Evolutionary conservation across 2,329 filamentous ascomycete genomes (phyloP), one percentile per base, ranked within the genome.

Genomic region (Eurotiales sp.): DNA sequence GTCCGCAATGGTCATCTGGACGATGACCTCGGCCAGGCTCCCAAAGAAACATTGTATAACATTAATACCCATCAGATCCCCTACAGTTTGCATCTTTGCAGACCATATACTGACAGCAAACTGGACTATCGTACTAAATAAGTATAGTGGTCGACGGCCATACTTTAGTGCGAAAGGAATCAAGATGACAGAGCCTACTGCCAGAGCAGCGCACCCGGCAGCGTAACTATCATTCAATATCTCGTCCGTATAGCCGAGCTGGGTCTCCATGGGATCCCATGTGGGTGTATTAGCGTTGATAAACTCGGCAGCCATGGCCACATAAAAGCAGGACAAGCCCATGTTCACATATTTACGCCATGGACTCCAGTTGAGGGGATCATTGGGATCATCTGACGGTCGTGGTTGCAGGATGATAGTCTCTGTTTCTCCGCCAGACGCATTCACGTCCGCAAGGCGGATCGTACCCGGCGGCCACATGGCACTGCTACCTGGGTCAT

Each of bases 1-100:
- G 55, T 78, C 75, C 10, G 70, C 68, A 10, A 77, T 68, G 0
- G 74, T 77, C 63, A 77, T 73, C 49, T 77, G 73, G 0, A 77
- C 70, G 23, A 77, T 63, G 0, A 66, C 64, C 58, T 78, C 75
- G 22, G 64, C 63, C 0, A 77, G 52, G 7, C 73, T 71, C 2
- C 76, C 77, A 4, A 70, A 59, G 21, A 76, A 63, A 32, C 77
- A 72, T 15, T 63, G 62, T 15, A 79, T 44, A 0, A 74, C 56
- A 55, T 78, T 77, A 30, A 70, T 66, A 1, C 68, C 58, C 59
- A 76, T 71, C 39, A 76, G 60, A 36, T 81, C 77, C 0, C 59
- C 70, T 1, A 64, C 64, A 0, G 63, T 77, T 27, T 70, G 55
- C 39, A 74, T 71, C 17, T 64, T 68, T 0, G 78, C 77, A 4